phyloP scores from a whole-genome alignment of 371 early-diverging fungal species.

The Mortierella sp. region DNA sequence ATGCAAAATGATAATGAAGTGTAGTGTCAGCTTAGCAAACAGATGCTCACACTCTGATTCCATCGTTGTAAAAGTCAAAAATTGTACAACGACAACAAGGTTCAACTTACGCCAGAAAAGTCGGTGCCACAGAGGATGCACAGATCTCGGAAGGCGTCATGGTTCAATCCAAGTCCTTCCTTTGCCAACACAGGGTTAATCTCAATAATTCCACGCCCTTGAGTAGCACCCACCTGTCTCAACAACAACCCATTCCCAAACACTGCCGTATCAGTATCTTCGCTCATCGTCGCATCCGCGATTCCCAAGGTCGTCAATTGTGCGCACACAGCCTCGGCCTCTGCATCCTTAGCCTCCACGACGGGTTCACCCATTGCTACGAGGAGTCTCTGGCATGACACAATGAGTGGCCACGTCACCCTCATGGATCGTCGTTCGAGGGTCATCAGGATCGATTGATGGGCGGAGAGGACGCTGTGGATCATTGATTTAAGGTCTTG shows the following conservation, averaged over 20 bases:
- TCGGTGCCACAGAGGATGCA: conserved; percentile 90
- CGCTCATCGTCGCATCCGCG: conserved; percentile 74
- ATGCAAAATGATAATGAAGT: too few relatives aligned
- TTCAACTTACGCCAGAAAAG: conserved; percentile 64
- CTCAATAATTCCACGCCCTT: conserved; percentile 58
- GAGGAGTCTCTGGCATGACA: conserved; percentile 68
- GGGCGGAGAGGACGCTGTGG: conserved; percentile 30
- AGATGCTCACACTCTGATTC: too few relatives aligned
- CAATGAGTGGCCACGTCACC: conserved; percentile 64
- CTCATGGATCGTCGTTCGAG: conserved; percentile 68
- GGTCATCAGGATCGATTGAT: conserved; percentile 27
- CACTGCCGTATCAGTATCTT: conserved; percentile 77
- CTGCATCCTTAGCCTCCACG: conserved; percentile 64
- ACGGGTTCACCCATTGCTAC: conserved; percentile 67
- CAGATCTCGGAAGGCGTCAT: conserved; percentile 75
- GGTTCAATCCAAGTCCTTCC: conserved; percentile 65
- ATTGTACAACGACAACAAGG: not conserved
- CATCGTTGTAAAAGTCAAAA: not conserved
- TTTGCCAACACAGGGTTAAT: conserved; percentile 72
- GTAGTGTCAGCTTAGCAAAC: too few relatives aligned
- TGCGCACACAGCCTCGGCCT: conserved; percentile 83
- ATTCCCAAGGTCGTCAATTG: conserved; percentile 62
- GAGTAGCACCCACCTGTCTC: conserved; percentile 63
- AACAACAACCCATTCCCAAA: conserved; percentile 73
- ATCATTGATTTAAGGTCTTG: conserved; percentile 34